phyloP scores from a whole-genome alignment of 345 rosid species.

The Boechera divaricarpa region DNA sequence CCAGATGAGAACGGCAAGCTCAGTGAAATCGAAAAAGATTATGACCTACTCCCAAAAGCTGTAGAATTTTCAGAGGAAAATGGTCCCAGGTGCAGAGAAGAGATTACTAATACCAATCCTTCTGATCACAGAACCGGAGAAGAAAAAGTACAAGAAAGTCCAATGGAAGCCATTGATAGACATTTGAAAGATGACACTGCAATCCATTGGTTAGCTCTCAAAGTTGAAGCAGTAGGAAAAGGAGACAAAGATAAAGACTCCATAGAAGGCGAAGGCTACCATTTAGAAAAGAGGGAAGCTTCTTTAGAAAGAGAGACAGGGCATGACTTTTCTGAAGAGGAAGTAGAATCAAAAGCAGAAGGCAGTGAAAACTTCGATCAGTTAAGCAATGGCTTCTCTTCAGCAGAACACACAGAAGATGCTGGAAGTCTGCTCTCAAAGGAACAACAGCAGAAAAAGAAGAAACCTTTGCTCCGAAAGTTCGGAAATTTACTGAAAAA shows the following conservation, averaged over 20 bases:
- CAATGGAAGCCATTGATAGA: conserved; percentile 47
- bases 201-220: conserved; percentile 39
- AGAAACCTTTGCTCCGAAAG: conserved; percentile 84
- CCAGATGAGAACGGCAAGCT: conserved; percentile 51
- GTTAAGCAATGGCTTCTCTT: conserved; percentile 59
- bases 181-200: conserved; percentile 32
- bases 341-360: conserved; percentile 70
- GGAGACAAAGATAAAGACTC: conserved; percentile 64
- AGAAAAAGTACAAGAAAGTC: conserved; percentile 46
- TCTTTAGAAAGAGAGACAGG: conserved; percentile 77
- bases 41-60: conserved; percentile 74
- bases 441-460: conserved; percentile 82
- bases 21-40: conserved; percentile 60
- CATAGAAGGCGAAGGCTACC: conserved; percentile 77
- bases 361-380: conserved; percentile 65
- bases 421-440: conserved; percentile 60
- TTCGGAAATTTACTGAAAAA: conserved; percentile 92
- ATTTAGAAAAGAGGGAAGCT: conserved; percentile 82
- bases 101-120: conserved; percentile 54
- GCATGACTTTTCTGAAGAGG: conserved; percentile 75
- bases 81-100: conserved; percentile 69
- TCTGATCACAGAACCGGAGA: conserved; percentile 47
- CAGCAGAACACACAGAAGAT: conserved; percentile 59
- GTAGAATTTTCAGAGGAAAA: conserved; percentile 78
- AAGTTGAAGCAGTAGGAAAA: conserved; percentile 49